Evolutionary conservation across 1,284 basidiomycete species (phyloP), one percentile per base, ranked within the genome.

Genomic region (Irpex sp.): DNA sequence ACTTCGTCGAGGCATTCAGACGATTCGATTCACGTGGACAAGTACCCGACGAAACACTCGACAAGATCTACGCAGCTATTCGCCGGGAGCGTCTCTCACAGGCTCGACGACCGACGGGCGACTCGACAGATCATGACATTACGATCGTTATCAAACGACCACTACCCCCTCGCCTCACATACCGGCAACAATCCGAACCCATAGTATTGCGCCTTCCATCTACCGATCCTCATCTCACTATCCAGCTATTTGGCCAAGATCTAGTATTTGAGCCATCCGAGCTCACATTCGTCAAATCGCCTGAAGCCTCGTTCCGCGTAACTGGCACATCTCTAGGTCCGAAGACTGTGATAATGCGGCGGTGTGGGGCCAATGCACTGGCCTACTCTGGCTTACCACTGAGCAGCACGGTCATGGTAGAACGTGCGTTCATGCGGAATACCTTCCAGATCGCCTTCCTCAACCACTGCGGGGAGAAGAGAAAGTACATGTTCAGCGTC

Each of bases 401-500:
- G 60, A 92, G 87, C 71, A 87, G 85, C 65, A 81, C 86, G 6
- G 81, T 98, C 68, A 81, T 85, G 31, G 88, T 97, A 63, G 96
- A 97, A 74, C 86, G 95, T 26, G 88, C 91, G 0, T 96, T 96
- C 78, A 97, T 97, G 95, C 87, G 89, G 58, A 91, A 96, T 72
- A 96, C 94, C 0, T 95, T 97, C 81, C 93, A 96, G 72, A 77
- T 97, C 21, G 88, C 93, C 2, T 97, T 97, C 76, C 69, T 85
- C 52, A 90, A 91, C 68, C 88, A 91, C 67, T 74, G 80, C 15
- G 87, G 87, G 31, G 68, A 79, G 62, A 91, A 90, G 74, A 84
- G 94, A 67, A 88, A 89, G 72, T 97, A 97, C 77, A 94, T 97
- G 87, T 97, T 97, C 80, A 94, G 92, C 68, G 88, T 97, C 51